Percentiles rank a stretch among this genome's conserved stretches.
phyloP scores from a whole-genome alignment of 2,329 filamentous ascomycete genomes.

The Aspergillus alliaceus region DNA sequence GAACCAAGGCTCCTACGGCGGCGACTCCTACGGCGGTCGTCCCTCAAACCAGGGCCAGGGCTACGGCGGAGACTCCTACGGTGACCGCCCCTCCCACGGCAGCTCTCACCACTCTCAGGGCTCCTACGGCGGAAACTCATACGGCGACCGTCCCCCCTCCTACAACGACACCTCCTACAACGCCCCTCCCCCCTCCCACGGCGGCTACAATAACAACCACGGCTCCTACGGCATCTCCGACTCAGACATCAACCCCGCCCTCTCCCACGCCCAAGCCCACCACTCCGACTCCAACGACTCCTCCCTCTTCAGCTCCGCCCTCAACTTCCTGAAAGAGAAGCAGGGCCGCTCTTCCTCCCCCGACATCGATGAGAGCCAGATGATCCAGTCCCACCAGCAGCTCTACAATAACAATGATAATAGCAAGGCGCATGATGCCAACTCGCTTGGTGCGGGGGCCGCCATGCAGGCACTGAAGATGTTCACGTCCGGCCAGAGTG shows the following conservation, averaged over 20 bases:
- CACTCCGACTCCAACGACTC: constrained; percentile 52
- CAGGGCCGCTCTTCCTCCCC: constrained; percentile 48
- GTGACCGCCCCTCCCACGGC: background rate
- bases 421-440: constrained; percentile 46
- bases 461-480: constrained; percentile 66
- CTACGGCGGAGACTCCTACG: background rate
- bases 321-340: constrained; percentile 53
- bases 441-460: constrained; percentile 44
- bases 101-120: no score
- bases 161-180: constrained; percentile 2
- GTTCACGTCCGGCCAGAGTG: constrained; percentile 63
- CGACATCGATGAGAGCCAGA: constrained; percentile 63
- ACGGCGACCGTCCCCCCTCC: background rate
- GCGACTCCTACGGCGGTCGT: background rate
- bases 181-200: background rate
- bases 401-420: constrained; percentile 59
- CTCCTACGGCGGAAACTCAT: background rate
- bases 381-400: constrained; percentile 72
- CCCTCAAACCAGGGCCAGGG: background rate
- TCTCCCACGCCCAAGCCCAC: constrained; percentile 56
- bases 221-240: constrained; percentile 2
- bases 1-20: background rate
- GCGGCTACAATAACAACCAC: background rate
- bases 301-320: constrained; percentile 56
- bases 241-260: constrained; percentile 54